Base-by-base conservation (phyloP, 2,329 filamentous ascomycete genomes). In the Stylonectria norvegica region DNA sequence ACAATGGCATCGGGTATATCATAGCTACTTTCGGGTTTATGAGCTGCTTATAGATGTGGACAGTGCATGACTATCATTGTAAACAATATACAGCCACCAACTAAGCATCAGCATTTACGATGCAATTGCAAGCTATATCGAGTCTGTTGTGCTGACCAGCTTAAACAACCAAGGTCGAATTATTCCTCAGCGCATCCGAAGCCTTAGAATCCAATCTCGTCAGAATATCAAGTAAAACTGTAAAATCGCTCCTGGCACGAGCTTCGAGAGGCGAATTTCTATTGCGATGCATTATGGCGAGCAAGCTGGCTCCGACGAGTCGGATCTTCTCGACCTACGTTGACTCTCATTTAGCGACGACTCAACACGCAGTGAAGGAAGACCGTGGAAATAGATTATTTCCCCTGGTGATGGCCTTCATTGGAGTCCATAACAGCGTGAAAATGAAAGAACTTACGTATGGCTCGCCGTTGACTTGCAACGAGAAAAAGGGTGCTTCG, bases 181-280 rank as follows among this genome's bases (percentile, higher is more conserved):
- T 55, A 35, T 48, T 64, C 34, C 58, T 57, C 4, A 71, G 47
- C 1, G 66, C 61, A 52, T 70, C 65, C 1, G 67, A 70, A 3
- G 68, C 67, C 34, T 67, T 69, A 0, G 67, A 70, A 30, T 71
- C 66, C 5, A 71, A 48, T 11, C 64, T 52, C 3, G 67, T 63
- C 20, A 71, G 48, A 5, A 70, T 53, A 39, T 71, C 66, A 1
- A 71, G 54, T 2, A 71, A 52, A 2, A 69, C 58, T 1, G 53
- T 48, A 33, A 71, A 68, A 17, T 71, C 66, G 12, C 56, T 49
- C 1, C 62, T 57, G 4, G 68, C 68, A 12, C 68, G 55, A 1
- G 60, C 42, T 2, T 63, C 61, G 2, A 71, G 56, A 0, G 62
- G 60, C 4, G 65, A 67, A 4, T 53, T 54, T 23, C 61, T 53